Evolutionary conservation across 805 yeast genomes (phyloP).

Genomic region (Candida alai): DNA sequence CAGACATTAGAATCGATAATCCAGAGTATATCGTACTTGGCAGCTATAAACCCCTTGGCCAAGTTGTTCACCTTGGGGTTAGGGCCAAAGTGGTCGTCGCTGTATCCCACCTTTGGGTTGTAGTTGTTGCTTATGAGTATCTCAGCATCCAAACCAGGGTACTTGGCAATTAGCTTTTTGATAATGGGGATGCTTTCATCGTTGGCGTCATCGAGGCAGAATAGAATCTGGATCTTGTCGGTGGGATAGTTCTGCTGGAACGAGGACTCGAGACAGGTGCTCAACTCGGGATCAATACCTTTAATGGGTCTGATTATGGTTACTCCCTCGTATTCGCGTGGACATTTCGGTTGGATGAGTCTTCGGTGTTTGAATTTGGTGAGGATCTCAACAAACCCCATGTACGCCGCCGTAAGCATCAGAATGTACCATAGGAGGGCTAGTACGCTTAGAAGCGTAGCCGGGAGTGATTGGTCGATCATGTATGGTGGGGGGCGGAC

Average conservation of each 20-base stretch:
- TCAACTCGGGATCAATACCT: slow-evolving; percentile 77
- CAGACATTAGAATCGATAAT: slow-evolving; percentile 82
- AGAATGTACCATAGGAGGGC: slow-evolving; percentile 38
- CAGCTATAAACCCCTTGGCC: slow-evolving; percentile 70
- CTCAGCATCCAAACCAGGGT: slow-evolving; percentile 56
- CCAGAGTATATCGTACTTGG: slow-evolving; percentile 77
- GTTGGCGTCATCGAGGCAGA: slow-evolving; percentile 61
- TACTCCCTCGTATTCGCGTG: slow-evolving; percentile 40
- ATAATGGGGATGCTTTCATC: slow-evolving; percentile 69
- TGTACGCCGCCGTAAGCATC: slow-evolving; percentile 32
- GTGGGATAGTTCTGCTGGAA: slow-evolving; percentile 65
- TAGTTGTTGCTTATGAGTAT: slow-evolving; percentile 41
- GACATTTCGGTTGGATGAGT: slow-evolving; percentile 1
- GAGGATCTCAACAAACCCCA: slow-evolving; percentile 38
- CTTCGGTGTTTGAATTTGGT: slow-evolving; percentile 22
- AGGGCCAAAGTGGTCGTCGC: slow-evolving; percentile 64
- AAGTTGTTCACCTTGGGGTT: slow-evolving; percentile 87
- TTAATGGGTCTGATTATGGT: slow-evolving; percentile 79
- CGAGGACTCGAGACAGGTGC: slow-evolving; percentile 61
- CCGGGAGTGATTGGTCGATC: background rate
- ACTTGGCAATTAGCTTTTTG: slow-evolving; percentile 42
- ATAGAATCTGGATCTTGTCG: slow-evolving; percentile 59
- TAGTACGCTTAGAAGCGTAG: too few species aligned
- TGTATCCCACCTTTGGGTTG: slow-evolving; percentile 10
- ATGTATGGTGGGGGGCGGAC: too few species aligned